Evolutionary conservation across 2,329 filamentous ascomycete species (phyloP).

Genomic region (Venturia oleaginea): DNA sequence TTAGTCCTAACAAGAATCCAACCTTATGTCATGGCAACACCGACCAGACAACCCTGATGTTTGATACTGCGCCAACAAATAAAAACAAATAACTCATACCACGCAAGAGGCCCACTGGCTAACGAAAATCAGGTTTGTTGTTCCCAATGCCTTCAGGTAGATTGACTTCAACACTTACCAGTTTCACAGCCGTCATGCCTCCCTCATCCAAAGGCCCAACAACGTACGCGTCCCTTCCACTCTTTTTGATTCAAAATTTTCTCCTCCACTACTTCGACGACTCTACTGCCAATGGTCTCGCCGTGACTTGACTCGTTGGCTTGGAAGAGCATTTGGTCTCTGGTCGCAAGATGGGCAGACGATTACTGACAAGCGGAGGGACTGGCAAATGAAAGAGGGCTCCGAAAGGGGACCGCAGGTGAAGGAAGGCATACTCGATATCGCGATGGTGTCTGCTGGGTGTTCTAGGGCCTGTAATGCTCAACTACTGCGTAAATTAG

Average conservation of each 20-base stretch:
- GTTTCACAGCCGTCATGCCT: background rate
- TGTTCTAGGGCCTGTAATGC: background rate
- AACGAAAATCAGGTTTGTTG: background rate
- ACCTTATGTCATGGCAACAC: no score
- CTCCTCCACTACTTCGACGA: background rate
- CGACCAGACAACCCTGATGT: no score
- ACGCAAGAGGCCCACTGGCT: background rate
- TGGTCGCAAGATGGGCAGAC: background rate
- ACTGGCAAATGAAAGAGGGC: background rate
- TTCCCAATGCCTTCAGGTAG: background rate
- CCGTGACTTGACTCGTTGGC: background rate
- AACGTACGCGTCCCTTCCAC: background rate
- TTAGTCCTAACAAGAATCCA: no score
- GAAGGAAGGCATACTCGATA: no score
- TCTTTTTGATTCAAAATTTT: background rate
- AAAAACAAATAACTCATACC: no score
- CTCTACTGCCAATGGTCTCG: background rate
- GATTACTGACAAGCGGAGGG: background rate
- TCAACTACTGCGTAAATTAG: background rate
- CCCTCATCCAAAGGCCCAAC: background rate
- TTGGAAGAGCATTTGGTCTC: background rate
- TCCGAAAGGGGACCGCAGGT: no score
- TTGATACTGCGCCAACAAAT: no score
- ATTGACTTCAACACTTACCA: background rate
- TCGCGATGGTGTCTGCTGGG: no score